phyloP scores from a whole-genome alignment of 352 stramenopile genomes.

The Globisporangium takayamanum region DNA sequence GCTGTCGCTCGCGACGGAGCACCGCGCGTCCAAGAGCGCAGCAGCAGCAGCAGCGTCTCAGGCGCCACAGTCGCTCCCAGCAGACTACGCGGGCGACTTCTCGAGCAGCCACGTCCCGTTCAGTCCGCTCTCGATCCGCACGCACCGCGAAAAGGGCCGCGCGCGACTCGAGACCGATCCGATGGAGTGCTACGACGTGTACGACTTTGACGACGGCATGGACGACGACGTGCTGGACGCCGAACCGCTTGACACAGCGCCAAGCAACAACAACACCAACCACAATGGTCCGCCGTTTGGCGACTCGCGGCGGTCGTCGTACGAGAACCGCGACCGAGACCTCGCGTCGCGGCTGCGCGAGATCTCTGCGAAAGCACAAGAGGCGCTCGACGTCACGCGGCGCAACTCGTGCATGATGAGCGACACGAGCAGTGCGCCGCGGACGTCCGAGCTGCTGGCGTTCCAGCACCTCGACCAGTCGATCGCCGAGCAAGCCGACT shows the following conservation, averaged over 20 bases:
- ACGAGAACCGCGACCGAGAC: conserved; percentile 39
- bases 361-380: conserved; percentile 56
- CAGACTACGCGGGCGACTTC: conserved; percentile 22
- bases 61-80: conserved; percentile 22
- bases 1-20: conserved; percentile 6
- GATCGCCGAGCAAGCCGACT: conserved; percentile 64
- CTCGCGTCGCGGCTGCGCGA: conserved; percentile 51
- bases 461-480: conserved; percentile 69
- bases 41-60: background rate
- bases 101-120: conserved; percentile 48
- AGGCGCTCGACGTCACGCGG: conserved; percentile 54
- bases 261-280: conserved; percentile 11
- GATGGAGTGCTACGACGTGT: conserved; percentile 59
- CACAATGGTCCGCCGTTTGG: conserved; percentile 6
- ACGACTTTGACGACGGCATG: conserved; percentile 30
- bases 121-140: conserved; percentile 50
- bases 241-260: conserved; percentile 21
- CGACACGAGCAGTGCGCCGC: conserved; percentile 59
- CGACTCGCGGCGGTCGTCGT: conserved; percentile 26
- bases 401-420: conserved; percentile 77
- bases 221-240: conserved; percentile 8
- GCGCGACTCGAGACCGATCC: conserved; percentile 56
- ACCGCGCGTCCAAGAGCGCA: conserved; percentile 4
- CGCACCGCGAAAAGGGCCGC: conserved; percentile 27
- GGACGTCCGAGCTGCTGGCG: conserved; percentile 49